Evolutionary conservation across 2,329 filamentous ascomycete genomes (phyloP), one percentile per base, ranked within the genome.

Genomic region (Ampelomyces quisqualis): DNA sequence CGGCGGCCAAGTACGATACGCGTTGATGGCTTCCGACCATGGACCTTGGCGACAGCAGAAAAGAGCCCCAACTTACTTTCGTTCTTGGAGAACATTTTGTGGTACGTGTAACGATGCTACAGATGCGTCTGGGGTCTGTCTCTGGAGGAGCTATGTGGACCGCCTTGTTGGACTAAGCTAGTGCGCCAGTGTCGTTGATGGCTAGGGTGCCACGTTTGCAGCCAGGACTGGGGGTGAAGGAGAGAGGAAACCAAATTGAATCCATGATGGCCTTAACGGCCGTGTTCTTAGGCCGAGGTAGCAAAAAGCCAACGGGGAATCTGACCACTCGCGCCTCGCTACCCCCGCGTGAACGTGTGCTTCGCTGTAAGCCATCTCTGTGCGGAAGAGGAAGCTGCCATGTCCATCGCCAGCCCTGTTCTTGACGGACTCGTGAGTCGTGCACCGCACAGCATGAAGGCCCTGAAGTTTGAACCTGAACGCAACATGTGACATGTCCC

Each of bases 51-150:
- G 39, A 18, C 11, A 38, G 30, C 36, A 43, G 22, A 22, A 23
- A 29, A 28, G 26, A 36, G 23, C 18, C 35, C 34, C 34, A 26
- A 58, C 64, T 60, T 36, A 67, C 64, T 60, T 34, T 65, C 55
- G 47, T 60, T 62, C 40, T 47, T 58, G 40, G 44, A 55, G 34
- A 64, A 63, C 64, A 67, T 67, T 9, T 20, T 55, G 45, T 22
- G 13, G 14, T 22, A n/a, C n/a, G n/a, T 29, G 8, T 43, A 18
- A 23, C 9, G 37, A 34, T 35, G 40, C 43, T 49, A 47, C 38
- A 38, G 38, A 36, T 39, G 32, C 38, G 36, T 43, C 33, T 28
- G n/a, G n/a, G n/a, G n/a, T n/a, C n/a, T n/a, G n/a, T n/a, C n/a
- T n/a, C n/a, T n/a, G n/a, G n/a, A n/a, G n/a, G n/a, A n/a, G n/a